Conservation (phyloP, 305 asterid species). For the Plantago lanceolata region DNA sequence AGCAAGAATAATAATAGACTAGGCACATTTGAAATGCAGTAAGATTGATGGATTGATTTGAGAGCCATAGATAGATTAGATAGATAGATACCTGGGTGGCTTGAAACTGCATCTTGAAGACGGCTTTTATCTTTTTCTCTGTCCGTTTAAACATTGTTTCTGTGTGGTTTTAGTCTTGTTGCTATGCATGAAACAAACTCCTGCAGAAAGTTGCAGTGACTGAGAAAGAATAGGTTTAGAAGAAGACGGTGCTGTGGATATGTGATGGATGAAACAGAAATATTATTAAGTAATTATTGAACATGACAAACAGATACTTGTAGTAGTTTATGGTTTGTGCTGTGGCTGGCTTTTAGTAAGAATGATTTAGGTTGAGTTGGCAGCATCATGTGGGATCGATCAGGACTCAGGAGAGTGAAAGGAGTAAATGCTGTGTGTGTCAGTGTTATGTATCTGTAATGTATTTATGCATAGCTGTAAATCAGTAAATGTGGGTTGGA, state of each 20-base stretch:
- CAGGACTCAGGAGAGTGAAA: not conserved
- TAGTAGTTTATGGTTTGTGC: slow-evolving; percentile 24
- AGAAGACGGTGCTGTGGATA: not conserved
- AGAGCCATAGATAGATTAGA: too few relatives aligned
- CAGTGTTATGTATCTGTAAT: not conserved
- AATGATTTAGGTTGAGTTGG: slow-evolving; percentile 18
- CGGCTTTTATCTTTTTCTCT: slow-evolving; percentile 80
- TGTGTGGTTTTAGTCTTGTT: slow-evolving; percentile 1
- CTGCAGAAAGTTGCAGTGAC: slow-evolving; percentile 9
- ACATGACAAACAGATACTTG: slow-evolving; percentile 31
- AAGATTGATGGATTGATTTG: too few relatives aligned
- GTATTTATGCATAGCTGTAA: too few relatives aligned
- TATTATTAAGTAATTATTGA: slow-evolving; percentile 20
- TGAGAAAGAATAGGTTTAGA: not conserved
- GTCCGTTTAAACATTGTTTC: slow-evolving; percentile 71
- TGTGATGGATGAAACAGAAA: slow-evolving; percentile 22
- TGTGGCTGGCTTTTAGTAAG: slow-evolving; percentile 23
- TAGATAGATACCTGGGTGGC: slow-evolving; percentile 65
- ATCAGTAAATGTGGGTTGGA: too few relatives aligned
- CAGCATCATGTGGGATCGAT: slow-evolving; percentile 27
- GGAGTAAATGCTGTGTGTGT: slow-evolving; percentile 25
- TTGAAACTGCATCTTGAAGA: slow-evolving; percentile 76
- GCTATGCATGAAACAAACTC: slow-evolving; percentile 26
- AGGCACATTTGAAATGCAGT: too few relatives aligned
- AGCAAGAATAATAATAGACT: not conserved